Percentiles rank a stretch among this genome's conserved stretches.
phyloP scores from a whole-genome alignment of 2,329 filamentous ascomycete genomes.

The Aspergillus tamarii region DNA sequence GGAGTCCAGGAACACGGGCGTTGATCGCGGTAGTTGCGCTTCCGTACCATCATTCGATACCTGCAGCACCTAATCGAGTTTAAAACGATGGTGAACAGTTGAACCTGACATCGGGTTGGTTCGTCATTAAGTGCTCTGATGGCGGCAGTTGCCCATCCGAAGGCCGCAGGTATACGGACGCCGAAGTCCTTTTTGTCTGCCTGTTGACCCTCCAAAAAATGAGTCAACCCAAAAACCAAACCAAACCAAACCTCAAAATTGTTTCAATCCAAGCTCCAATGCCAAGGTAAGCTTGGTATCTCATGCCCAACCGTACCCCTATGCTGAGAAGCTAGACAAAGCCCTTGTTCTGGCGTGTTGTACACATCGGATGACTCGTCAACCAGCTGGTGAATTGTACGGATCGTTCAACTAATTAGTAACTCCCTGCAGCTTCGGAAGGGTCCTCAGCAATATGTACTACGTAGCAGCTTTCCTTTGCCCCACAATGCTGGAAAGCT shows the following conservation, averaged over 20 bases:
- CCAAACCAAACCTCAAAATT: neutral
- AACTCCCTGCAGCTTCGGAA: neutral
- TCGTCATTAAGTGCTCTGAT: constrained; percentile 16
- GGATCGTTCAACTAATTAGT: neutral
- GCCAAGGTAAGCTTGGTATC: neutral
- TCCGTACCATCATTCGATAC: constrained; percentile 4
- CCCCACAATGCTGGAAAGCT: neutral
- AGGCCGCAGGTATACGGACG: constrained; percentile 2
- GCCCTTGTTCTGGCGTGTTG: neutral
- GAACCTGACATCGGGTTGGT: constrained; percentile 3
- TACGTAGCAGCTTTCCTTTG: neutral
- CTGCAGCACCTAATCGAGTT: neutral
- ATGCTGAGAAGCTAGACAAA: neutral
- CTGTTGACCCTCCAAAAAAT: neutral
- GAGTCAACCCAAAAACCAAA: neutral
- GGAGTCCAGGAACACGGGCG: constrained; percentile 7
- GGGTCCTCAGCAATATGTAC: neutral
- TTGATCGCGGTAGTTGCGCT: constrained; percentile 12
- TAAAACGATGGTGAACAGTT: neutral
- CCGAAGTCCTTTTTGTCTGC: neutral
- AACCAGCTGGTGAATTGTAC: neutral
- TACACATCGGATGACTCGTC: neutral
- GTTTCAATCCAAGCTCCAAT: neutral
- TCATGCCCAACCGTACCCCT: neutral
- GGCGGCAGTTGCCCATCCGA: constrained; percentile 14